Base-by-base conservation (phyloP, 2,329 filamentous ascomycete genomes). In the Aspergillus chevalieri region DNA sequence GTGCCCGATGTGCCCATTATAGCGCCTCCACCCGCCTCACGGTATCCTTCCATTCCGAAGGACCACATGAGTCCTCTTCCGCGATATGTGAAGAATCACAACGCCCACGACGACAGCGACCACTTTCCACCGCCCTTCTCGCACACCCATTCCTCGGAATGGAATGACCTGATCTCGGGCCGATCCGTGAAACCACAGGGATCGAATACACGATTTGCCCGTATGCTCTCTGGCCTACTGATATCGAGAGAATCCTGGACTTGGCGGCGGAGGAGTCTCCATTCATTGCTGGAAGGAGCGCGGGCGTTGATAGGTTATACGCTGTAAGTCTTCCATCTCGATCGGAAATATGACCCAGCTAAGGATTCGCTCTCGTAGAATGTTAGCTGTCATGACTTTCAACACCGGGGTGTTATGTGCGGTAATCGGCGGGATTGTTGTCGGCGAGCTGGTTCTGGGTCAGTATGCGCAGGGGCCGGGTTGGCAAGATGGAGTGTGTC, bases 381-480 rank as follows among this genome's bases (percentile, higher is more conserved):
- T 57, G 55, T 19, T 57, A 12, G 49, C 51, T 0, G 47, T 57
- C 4, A 57, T 57, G 55, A 52, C 51, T 6, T 51, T 52, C 24
- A 57, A 55, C 19, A 24, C 49, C 1, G 53, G 55, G 3, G 28
- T 55, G 1, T 47, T 55, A 4, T 46, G 44, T 36, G 46, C 51
- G 14, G 47, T 57, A 8, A 36, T 57, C 8, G 43, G 8, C 5
- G 55, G 51, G 4, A 48, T 55, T 14, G 3, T 54, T 2, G 36
- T 49, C 1, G 49, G 49, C 2, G 55, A 55, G 21, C 26, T 53
- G 30, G 36, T 47, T 5, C 24, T 56, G 15, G 54, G 47, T 14
- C 47, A 46, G n/a, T 54, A 44, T 48, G 39, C 43, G n/a, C 47
- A 33, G 3, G 17, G 21, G 15, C 43, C 30, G 30, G 12, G n/a